Conservation (phyloP, 345 rosid genomes). For the Eucalyptus grandis region DNA sequence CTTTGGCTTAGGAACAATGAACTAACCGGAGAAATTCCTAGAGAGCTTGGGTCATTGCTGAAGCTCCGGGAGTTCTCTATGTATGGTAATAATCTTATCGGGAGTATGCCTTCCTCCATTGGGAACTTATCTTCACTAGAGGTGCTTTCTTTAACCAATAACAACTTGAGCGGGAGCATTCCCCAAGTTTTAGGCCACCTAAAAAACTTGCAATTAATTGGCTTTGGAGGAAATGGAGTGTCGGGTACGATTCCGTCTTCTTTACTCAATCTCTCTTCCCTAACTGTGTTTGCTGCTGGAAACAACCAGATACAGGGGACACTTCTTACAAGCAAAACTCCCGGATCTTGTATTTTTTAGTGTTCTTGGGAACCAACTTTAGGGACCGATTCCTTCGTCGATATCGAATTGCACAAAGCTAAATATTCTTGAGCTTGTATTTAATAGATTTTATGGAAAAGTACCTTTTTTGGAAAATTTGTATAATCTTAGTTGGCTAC, state of each 20-base stretch:
- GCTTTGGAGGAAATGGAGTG: rapidly evolving
- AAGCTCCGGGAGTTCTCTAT: rapidly evolving
- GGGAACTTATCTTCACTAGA: background rate
- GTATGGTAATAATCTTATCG: rapidly evolving
- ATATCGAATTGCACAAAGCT: background rate
- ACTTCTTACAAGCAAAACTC: background rate
- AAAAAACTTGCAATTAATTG: background rate
- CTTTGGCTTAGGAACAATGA: rapidly evolving
- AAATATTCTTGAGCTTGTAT: rapidly evolving
- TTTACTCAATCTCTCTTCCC: background rate
- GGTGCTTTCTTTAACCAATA: rapidly evolving
- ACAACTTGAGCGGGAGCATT: background rate
- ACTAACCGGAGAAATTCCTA: too few relatives aligned
- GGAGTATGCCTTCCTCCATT: background rate
- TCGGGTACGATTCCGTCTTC: background rate
- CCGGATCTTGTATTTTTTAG: rapidly evolving
- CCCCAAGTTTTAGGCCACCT: background rate
- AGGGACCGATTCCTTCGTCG: background rate
- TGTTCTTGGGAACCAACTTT: rapidly evolving
- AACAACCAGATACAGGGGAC: rapidly evolving
- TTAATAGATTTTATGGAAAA: rapidly evolving
- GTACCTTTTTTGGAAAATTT: too few relatives aligned
- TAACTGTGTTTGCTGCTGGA: rapidly evolving
- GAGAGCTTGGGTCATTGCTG: too few relatives aligned
- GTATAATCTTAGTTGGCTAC: too few relatives aligned